Conservation (phyloP, 192 early-diverging fungal species). For the Linnemannia zychae region DNA sequence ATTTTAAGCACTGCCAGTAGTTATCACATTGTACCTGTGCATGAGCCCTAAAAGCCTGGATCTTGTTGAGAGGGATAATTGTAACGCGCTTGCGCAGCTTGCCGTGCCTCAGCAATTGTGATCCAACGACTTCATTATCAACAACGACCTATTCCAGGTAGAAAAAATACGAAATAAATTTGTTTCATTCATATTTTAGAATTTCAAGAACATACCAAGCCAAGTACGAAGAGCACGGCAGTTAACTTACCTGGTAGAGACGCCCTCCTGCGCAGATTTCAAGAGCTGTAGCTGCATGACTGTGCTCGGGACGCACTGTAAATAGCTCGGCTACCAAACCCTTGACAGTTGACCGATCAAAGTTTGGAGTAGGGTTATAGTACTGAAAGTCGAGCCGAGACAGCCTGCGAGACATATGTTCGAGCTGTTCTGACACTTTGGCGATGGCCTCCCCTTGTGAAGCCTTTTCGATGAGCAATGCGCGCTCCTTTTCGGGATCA, state of each 20-base stretch:
- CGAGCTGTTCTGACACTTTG: slow-evolving; percentile 59
- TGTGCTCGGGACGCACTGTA: slow-evolving; percentile 76
- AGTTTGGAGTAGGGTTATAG: slow-evolving; percentile 84
- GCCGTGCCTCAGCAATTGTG: slow-evolving; percentile 85
- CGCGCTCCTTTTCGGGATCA: slow-evolving; percentile 44
- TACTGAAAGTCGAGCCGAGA: slow-evolving; percentile 86
- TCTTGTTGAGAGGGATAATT: slow-evolving; percentile 98
- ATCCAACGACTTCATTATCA: slow-evolving; percentile 84
- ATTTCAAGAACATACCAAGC: not conserved
- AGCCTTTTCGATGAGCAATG: slow-evolving; percentile 24
- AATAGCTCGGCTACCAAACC: slow-evolving; percentile 95
- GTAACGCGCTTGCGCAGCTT: slow-evolving; percentile 84
- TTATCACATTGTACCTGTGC: too few relatives aligned
- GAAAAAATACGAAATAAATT: not conserved
- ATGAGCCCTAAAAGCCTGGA: slow-evolving; percentile 68
- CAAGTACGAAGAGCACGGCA: not conserved
- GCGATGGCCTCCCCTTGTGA: slow-evolving; percentile 13
- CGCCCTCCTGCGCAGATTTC: slow-evolving; percentile 96
- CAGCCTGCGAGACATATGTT: slow-evolving; percentile 65
- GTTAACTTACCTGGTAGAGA: slow-evolving; percentile 83
- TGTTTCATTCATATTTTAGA: too few relatives aligned
- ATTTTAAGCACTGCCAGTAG: too few relatives aligned
- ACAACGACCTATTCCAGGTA: slow-evolving; percentile 81
- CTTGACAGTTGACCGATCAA: slow-evolving; percentile 91
- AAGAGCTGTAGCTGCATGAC: slow-evolving; percentile 80